Conservation (phyloP, 768 basidiomycete species). For the Tephrocybe sp. region DNA sequence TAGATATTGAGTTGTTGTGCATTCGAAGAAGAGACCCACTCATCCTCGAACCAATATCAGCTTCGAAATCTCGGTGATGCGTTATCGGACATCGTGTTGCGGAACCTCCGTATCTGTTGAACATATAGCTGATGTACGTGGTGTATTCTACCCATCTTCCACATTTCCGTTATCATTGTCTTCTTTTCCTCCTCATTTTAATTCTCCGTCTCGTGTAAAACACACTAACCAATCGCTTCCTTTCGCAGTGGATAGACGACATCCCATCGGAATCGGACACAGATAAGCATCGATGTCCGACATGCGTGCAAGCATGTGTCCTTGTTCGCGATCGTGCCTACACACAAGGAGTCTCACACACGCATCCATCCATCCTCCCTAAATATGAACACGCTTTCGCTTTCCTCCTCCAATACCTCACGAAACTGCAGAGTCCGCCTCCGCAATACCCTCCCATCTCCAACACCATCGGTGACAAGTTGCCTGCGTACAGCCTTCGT, state of each 20-base stretch:
- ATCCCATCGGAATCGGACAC: background rate
- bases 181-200: background rate
- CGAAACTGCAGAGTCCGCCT: background rate
- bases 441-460: background rate
- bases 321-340: background rate
- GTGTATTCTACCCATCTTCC: background rate
- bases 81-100: constrained; percentile 13
- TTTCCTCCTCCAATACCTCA: background rate
- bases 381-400: background rate
- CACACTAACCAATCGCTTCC: background rate
- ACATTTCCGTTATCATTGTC: background rate
- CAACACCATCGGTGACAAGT: background rate
- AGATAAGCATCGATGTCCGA: constrained; percentile 6
- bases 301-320: constrained; percentile 8
- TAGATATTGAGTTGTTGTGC: background rate
- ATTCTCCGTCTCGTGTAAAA: too few species aligned
- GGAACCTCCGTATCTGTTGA: constrained; percentile 9
- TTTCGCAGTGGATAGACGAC: constrained; percentile 13
- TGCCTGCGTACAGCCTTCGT: background rate
- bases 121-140: constrained; percentile 13
- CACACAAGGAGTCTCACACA: too few species aligned
- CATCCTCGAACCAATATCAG: background rate
- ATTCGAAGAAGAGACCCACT: background rate
- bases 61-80: constrained; percentile 12
- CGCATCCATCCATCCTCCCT: background rate